A percentile compares a stretch with the other conserved stretches of the same genome.
These are phyloP conservation scores for Conringia planisiliqua DNA, from an alignment of 345 rosid genomes.

Conservation along the genomic window DNA sequence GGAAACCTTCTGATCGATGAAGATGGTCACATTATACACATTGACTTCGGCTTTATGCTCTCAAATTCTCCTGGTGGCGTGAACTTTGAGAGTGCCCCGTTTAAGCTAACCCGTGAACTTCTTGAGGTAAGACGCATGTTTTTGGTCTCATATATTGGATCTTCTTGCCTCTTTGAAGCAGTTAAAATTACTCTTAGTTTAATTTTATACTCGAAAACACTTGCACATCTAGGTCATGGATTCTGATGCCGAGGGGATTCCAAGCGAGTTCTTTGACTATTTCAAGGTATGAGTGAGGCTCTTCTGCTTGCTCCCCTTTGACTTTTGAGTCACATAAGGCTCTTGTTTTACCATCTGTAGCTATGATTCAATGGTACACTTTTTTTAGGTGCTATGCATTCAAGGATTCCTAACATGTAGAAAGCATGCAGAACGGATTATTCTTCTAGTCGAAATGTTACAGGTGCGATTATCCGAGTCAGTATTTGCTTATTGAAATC, in stretches of 20 bases:
- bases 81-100: slow-evolving; percentile 98
- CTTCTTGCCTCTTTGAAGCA: too few relatives aligned
- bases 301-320: not conserved
- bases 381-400: slow-evolving; percentile 77
- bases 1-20: slow-evolving; percentile 94
- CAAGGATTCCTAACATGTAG: slow-evolving; percentile 98
- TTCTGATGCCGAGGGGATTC: slow-evolving; percentile 98
- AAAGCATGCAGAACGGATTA: slow-evolving; percentile 93
- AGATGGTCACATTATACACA: slow-evolving; percentile 97
- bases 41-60: slow-evolving; percentile 98
- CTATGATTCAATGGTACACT: too few relatives aligned
- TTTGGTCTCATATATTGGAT: not conserved
- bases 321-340: not conserved
- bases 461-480: slow-evolving; percentile 35
- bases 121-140: slow-evolving; percentile 60
- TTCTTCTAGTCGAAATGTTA: slow-evolving; percentile 97
- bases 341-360: not conserved
- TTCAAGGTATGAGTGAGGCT: slow-evolving; percentile 61
- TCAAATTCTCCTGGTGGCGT: slow-evolving; percentile 99
- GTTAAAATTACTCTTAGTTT: not conserved
- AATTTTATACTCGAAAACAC: not conserved
- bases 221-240: slow-evolving; percentile 77
- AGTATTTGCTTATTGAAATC: too few relatives aligned
- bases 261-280: slow-evolving; percentile 98
- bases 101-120: slow-evolving; percentile 98